These are phyloP conservation scores for Drechslerella dactyloides DNA, from an alignment of 2,329 filamentous ascomycete genomes.

Conservation along the genomic window DNA sequence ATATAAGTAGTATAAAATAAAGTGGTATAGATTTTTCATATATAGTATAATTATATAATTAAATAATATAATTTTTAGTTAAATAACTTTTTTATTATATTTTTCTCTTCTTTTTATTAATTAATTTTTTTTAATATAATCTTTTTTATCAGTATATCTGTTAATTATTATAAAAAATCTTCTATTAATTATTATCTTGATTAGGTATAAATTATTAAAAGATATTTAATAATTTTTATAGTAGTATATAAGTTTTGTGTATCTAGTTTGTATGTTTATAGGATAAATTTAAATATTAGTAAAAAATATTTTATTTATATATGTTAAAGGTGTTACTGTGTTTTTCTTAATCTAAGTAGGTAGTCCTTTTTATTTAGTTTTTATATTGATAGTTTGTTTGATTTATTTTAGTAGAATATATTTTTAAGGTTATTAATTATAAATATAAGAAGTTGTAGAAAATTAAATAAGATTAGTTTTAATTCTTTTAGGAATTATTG, in stretches of 20 bases:
- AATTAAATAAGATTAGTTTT: constrained; percentile 2
- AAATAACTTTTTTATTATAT: neutral
- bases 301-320: too few relatives aligned
- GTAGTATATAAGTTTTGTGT: neutral
- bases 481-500: neutral
- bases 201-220: neutral
- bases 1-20: constrained; percentile 7
- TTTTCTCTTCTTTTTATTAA: neutral
- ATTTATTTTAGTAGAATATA: neutral
- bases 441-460: neutral
- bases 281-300: too few relatives aligned
- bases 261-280: too few relatives aligned
- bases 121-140: neutral
- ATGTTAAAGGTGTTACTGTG: too few relatives aligned
- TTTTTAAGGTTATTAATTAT: constrained; percentile 1
- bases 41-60: neutral
- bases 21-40: neutral
- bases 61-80: neutral
- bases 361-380: neutral
- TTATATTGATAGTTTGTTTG: neutral
- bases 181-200: neutral
- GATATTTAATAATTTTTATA: neutral
- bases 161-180: neutral
- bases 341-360: neutral
- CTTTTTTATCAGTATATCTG: neutral